Evolutionary conservation across 1,284 basidiomycete genomes (phyloP), one percentile per base, ranked within the genome.

Genomic region (Apiotrichum montevideense): DNA sequence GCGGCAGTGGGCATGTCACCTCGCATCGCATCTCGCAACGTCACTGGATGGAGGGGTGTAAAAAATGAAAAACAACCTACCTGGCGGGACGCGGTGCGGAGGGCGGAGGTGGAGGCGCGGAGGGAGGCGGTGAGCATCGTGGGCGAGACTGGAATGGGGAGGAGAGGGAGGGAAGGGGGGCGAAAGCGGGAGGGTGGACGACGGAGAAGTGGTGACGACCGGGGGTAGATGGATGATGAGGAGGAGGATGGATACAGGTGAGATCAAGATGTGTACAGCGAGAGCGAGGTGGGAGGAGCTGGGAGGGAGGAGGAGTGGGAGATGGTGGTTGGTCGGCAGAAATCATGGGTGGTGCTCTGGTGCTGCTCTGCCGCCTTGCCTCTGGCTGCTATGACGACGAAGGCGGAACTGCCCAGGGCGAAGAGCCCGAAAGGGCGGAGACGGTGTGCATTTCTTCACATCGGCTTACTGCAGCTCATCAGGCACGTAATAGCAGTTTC

Each of bases 101-200:
- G 51, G 15, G 62, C 63, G 46, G 67, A 59, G 51, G 64, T 63
- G 15, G 67, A 67, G 21, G 65, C 61, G 56, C 66, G 61, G 51
- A 72, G 45, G 39, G 70, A 60, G 47, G 59, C 57, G 56, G 71
- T 46, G 61, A 72, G 51, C 69, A 72, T 72, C 51, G 52, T 64
- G 41, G 41, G 45, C 41, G 21, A 21, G 21, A 21, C 21, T 21
- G 21, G 21, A 21, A 21, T 21, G 21, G 46, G 43, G 37, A 48
- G 46, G 21, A 34, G 50, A 40, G 47, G 6, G 57, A 46, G 46
- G 56, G 45, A 54, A 29, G 49, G 42, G 49, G 47, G n/a, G 41
- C 44, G 35, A 44, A 37, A 50, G 37, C 35, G 43, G 46, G 40
- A 21, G 21, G 21, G 21, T 21, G 21, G 21, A 21, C 15, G 51